phyloP scores from a whole-genome alignment of 2,329 filamentous ascomycete genomes.

The Esteya vermicola region DNA sequence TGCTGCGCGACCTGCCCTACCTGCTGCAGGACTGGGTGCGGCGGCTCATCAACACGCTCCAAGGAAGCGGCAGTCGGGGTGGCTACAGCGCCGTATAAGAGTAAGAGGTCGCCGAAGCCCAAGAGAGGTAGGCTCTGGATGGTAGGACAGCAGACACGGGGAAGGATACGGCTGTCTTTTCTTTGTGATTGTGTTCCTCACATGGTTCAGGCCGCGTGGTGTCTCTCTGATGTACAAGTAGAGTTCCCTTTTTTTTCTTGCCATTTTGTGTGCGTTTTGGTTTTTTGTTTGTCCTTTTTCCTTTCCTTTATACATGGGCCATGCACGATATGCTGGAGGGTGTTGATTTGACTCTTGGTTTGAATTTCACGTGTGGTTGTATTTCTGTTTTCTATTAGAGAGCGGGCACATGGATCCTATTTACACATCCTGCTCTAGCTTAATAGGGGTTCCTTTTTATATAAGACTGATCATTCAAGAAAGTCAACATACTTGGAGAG shows the following conservation, averaged over 20 bases:
- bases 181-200: too few species aligned
- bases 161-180: too few species aligned
- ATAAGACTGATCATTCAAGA: too few species aligned
- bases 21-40: conserved; percentile 78
- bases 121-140: background rate
- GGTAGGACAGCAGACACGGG: too few species aligned
- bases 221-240: too few species aligned
- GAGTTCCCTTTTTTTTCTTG: conserved; percentile 9
- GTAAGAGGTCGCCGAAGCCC: too few species aligned
- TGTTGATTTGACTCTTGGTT: background rate
- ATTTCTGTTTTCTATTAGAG: background rate
- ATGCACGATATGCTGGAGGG: background rate
- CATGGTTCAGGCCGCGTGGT: too few species aligned
- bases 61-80: conserved; percentile 70
- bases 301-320: background rate
- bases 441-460: too few species aligned
- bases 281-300: background rate
- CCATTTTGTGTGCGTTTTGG: conserved; percentile 5
- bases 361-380: background rate
- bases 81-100: conserved; percentile 84
- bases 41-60: conserved; percentile 67
- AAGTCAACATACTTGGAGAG: too few species aligned
- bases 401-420: background rate
- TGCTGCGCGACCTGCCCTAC: conserved; percentile 83
- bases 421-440: too few species aligned